These are phyloP conservation scores for Lachancea lanzarotensis DNA, from an alignment of 805 yeast species.

Conservation along the genomic window DNA sequence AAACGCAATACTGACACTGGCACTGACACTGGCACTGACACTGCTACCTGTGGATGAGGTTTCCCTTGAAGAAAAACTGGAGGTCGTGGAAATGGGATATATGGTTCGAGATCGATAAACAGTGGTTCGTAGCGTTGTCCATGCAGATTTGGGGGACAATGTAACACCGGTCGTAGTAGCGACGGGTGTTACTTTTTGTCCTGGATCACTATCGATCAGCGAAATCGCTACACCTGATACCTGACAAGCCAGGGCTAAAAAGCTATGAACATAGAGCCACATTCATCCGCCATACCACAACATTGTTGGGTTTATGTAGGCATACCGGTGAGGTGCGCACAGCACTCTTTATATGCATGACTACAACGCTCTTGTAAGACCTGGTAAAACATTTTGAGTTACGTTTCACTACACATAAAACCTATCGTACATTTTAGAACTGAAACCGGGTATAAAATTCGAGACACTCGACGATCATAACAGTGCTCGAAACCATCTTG, in stretches of 20 bases:
- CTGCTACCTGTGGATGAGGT: slow-evolving; percentile 4
- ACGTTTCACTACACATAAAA: background rate
- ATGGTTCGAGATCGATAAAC: slow-evolving; percentile 14
- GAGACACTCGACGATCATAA: background rate
- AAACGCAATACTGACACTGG: background rate
- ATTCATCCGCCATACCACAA: too few species aligned
- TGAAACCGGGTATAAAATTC: background rate
- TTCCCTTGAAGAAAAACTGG: slow-evolving; percentile 20
- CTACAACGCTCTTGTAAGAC: background rate
- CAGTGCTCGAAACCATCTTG: background rate
- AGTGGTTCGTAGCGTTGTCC: slow-evolving; percentile 14
- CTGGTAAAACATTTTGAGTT: background rate
- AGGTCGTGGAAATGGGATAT: slow-evolving; percentile 5
- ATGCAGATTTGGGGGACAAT: background rate
- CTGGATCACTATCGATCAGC: background rate
- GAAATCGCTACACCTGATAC: background rate
- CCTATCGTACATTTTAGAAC: background rate
- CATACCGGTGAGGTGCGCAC: too few species aligned
- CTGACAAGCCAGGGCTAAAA: background rate
- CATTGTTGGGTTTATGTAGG: too few species aligned
- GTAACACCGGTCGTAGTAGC: background rate
- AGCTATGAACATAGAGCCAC: too few species aligned
- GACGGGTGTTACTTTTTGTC: background rate
- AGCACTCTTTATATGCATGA: too few species aligned
- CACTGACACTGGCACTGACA: background rate